Percentiles rank a stretch among this genome's conserved stretches.
These are phyloP conservation scores for Phytophthora vignae DNA, from an alignment of 352 stramenopile genomes.

Conservation along the genomic window DNA sequence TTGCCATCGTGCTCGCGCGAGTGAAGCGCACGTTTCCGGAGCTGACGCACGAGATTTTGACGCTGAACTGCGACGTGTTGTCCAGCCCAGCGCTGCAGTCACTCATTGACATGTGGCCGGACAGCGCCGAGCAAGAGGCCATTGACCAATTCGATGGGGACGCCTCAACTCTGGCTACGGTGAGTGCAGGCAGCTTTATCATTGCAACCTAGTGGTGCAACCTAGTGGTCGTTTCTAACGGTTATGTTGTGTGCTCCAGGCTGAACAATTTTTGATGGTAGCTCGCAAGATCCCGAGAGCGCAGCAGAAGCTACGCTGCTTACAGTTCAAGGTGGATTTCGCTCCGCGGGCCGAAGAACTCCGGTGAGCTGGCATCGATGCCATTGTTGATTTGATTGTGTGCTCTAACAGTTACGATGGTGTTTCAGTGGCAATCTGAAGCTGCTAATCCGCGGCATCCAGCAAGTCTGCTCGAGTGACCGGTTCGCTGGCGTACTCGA, in stretches of 20 bases:
- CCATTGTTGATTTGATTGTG: too few relatives aligned
- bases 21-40: conserved; percentile 71
- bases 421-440: conserved; percentile 60
- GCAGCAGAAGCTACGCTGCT: conserved; percentile 72
- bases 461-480: conserved; percentile 76
- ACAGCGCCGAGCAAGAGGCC: conserved; percentile 70
- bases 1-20: conserved; percentile 79
- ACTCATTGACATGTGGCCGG: conserved; percentile 87
- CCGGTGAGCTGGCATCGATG: conserved; percentile 43
- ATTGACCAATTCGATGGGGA: conserved; percentile 74
- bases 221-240: not conserved
- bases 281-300: conserved; percentile 68
- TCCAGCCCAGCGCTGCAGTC: conserved; percentile 73
- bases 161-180: conserved; percentile 52
- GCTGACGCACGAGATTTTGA: conserved; percentile 68
- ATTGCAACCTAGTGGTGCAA: not conserved
- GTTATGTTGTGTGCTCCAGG: conserved; percentile 32
- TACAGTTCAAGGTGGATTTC: conserved; percentile 88
- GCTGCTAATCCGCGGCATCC: conserved; percentile 68
- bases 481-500: conserved; percentile 67
- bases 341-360: conserved; percentile 68
- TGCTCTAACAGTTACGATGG: conserved; percentile 7
- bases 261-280: conserved; percentile 81
- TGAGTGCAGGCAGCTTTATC: conserved; percentile 18
- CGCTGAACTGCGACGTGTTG: conserved; percentile 70